phyloP scores from a whole-genome alignment of 805 yeast genomes.

The Hemisphaericaspora nanyangensis region DNA sequence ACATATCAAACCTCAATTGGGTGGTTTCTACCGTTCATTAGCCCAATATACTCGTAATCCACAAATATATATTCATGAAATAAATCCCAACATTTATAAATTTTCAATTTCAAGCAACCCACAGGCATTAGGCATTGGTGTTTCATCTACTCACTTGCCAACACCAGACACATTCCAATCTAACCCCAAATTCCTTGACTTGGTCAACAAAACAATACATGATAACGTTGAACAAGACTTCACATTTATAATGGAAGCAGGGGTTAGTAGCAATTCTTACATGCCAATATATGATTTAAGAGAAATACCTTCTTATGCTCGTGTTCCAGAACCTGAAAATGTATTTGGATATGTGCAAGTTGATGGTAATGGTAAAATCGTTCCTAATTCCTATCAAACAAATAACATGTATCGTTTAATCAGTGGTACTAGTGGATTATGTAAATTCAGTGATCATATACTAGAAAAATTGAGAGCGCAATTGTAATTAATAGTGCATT shows the following conservation, averaged over 20 bases:
- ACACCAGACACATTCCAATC: slow-evolving; percentile 20
- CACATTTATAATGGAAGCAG: slow-evolving; percentile 53
- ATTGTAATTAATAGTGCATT: too few relatives aligned
- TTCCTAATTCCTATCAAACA: slow-evolving; percentile 50
- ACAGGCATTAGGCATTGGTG: slow-evolving; percentile 21
- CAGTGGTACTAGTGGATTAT: slow-evolving; percentile 28
- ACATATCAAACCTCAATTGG: not conserved
- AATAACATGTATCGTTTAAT: slow-evolving; percentile 57
- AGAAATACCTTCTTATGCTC: slow-evolving; percentile 56
- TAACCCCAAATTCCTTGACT: slow-evolving; percentile 24
- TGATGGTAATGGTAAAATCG: slow-evolving; percentile 49
- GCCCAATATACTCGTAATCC: slow-evolving; percentile 13
- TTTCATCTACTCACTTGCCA: slow-evolving; percentile 3
- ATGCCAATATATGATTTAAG: slow-evolving; percentile 75
- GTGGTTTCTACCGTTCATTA: slow-evolving; percentile 2
- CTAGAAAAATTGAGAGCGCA: slow-evolving; percentile 35
- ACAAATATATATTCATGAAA: slow-evolving; percentile 18
- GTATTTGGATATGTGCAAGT: slow-evolving; percentile 68
- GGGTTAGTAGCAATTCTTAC: slow-evolving; percentile 46
- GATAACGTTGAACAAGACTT: slow-evolving; percentile 40
- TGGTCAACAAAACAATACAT: slow-evolving; percentile 24
- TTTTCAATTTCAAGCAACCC: slow-evolving; percentile 20
- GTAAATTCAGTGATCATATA: slow-evolving; percentile 50
- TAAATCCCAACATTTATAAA: slow-evolving; percentile 7
- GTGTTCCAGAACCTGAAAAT: slow-evolving; percentile 69